Base-by-base conservation (phyloP, 2,329 filamentous ascomycete genomes). In the Paraconiothyrium sp. region DNA sequence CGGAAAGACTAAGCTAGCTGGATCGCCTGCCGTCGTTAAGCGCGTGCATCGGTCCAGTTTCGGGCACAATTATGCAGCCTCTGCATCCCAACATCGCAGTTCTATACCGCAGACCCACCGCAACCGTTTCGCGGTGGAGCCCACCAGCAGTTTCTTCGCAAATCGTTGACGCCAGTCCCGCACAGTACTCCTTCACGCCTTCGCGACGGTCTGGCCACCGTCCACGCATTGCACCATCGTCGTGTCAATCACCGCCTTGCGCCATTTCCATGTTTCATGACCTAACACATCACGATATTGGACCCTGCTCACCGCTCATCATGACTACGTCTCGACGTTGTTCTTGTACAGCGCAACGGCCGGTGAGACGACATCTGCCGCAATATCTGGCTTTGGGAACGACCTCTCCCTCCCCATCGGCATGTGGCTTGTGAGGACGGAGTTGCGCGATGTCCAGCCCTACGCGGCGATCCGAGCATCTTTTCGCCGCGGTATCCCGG, bases 21-120 rank as follows among this genome's bases (percentile, higher is more conserved):
- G 52, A 67, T 67, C 44, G 54, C 37, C 24, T 50, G 50, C 54
- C 39, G 57, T 39, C 58, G 41, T 35, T 41, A 51, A 32, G 46
- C 55, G 35, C 54, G 34, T 32, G 10, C 34, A 43, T 50, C 37
- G 27, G 43, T 61, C 65, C 66, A 27, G 41, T 66, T 68, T 49
- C 52, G 69, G 73, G 47, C 72, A 68, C 27, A 48, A 52, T 60
- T 48, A 58, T 56, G 64, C 71, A 74, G 39, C 48, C 58, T 56
- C 58, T 69, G 67, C 69, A 71, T 67, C 52, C 27, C 30, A 56
- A 56, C 54, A 47, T 47, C 30, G 54, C 32, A 37, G 37, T 24
- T n/a, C 30, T 27, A 37, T 27, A 47, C 43, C n/a, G 5, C 27
- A n/a, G 43, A 56, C 54, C 54, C 54, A 56, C 54, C 30, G 24